Conservation (phyloP, 148 eudicot genomes). For the Diospyros lotus region DNA sequence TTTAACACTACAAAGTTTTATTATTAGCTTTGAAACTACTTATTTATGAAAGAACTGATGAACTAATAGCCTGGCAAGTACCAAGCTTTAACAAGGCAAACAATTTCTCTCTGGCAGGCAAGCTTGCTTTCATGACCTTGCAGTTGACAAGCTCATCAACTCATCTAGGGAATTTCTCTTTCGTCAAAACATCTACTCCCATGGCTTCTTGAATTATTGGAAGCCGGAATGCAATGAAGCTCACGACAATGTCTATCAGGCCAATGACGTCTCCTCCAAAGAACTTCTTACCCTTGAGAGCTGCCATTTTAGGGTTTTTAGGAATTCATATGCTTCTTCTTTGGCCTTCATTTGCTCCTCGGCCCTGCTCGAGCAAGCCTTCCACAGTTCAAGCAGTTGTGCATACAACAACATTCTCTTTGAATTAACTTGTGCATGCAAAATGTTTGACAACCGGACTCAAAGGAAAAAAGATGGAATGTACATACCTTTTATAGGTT, state of each 20-base stretch:
- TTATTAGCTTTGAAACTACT: too few species aligned
- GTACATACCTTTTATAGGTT: too few species aligned
- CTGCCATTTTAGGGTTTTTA: slow-evolving; percentile 36
- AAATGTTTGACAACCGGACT: too few species aligned
- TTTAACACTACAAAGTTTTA: too few species aligned
- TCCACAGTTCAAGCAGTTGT: slow-evolving; percentile 20
- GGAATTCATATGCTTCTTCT: slow-evolving; percentile 27
- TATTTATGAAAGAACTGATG: too few species aligned
- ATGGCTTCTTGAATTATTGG: slow-evolving; percentile 20
- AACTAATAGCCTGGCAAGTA: too few species aligned
- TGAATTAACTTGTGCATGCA: too few species aligned
- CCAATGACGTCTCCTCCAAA: slow-evolving; percentile 46
- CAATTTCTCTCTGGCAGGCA: slow-evolving; percentile 33
- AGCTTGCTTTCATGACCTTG: slow-evolving; percentile 22
- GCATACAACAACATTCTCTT: too few species aligned
- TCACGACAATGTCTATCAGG: slow-evolving; percentile 38
- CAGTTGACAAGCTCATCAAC: slow-evolving; percentile 15
- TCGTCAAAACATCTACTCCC: slow-evolving; percentile 27
- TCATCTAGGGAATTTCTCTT: slow-evolving; percentile 38
- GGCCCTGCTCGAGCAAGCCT: slow-evolving; percentile 19
- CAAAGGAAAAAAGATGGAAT: too few species aligned
- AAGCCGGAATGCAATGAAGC: slow-evolving; percentile 36
- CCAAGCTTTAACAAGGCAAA: neutral
- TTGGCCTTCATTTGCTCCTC: slow-evolving; percentile 28
- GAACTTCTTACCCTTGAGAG: slow-evolving; percentile 40